Evolutionary conservation across 768 basidiomycete genomes (phyloP), one percentile per base, ranked within the genome.

Genomic region (Grammothele lineata): DNA sequence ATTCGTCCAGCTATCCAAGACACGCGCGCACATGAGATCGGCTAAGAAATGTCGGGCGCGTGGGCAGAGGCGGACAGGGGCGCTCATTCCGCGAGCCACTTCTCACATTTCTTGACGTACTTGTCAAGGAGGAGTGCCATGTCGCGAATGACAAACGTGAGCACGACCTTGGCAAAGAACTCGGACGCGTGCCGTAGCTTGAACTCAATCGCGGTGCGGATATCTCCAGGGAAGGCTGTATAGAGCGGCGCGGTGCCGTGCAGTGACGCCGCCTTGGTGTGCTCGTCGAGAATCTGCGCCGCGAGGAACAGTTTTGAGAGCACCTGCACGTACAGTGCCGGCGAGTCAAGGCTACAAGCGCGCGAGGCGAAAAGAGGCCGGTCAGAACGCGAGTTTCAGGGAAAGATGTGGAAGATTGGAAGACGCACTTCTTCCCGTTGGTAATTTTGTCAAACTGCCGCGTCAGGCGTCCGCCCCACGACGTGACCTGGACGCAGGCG

Each of bases 41-140:
- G n/a, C n/a, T n/a, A n/a, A n/a, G n/a, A n/a, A n/a, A n/a, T n/a
- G n/a, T n/a, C n/a, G n/a, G n/a, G n/a, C n/a, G n/a, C n/a, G n/a
- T n/a, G n/a, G n/a, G n/a, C n/a, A n/a, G n/a, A n/a, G n/a, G n/a
- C n/a, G n/a, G n/a, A n/a, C n/a, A n/a, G n/a, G n/a, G n/a, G n/a
- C n/a, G 8, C 27, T 36, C 72, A 92, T 62, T 93, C 90, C 30
- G 82, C 87, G 30, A 92, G 75, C 87, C 89, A 91, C 67, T 90
- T 91, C 69, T 91, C 91, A 67, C 88, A 90, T 64, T 89, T 88
- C 76, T 92, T 92, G 54, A 85, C 87, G 65, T 92, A 93, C 69
- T 94, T 93, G 73, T 94, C 92, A 51, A 94, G 73, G 40, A 94
- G 68, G 58, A 85, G 81, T 34, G 88, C 87, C 54, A 92, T 74